A percentile compares a stretch with the other conserved stretches of the same genome.
phyloP scores from a whole-genome alignment of 192 early-diverging fungal genomes.

The Rhizophagus sp. region DNA sequence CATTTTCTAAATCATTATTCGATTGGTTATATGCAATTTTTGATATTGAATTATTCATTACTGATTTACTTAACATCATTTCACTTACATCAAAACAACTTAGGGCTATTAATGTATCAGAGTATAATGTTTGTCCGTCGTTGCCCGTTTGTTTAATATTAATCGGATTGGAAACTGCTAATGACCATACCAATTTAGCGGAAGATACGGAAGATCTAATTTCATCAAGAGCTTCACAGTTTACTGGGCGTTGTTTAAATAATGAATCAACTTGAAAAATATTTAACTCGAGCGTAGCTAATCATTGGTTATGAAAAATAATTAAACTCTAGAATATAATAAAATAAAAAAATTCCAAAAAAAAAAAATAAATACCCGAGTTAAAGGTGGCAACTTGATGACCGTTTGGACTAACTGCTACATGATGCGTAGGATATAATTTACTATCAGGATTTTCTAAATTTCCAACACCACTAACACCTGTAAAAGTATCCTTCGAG shows the following conservation, averaged over 20 bases:
- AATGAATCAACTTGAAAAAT: neutral
- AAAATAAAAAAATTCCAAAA: neutral
- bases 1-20: neutral
- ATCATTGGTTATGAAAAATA: neutral
- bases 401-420: slow-evolving; percentile 12
- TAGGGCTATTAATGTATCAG: neutral
- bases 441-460: neutral
- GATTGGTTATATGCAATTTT: neutral
- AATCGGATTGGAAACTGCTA: slow-evolving; percentile 10
- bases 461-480: no score
- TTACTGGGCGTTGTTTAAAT: neutral
- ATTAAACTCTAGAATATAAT: neutral
- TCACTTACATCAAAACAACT: slow-evolving; percentile 3
- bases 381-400: neutral
- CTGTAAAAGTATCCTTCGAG: no score
- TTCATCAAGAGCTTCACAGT: neutral
- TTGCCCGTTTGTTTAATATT: neutral
- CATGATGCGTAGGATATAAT: neutral
- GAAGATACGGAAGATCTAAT: neutral
- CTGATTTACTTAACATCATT: neutral
- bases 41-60: neutral
- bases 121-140: neutral
- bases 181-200: neutral
- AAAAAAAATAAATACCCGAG: neutral
- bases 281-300: neutral